Evolutionary conservation across 176 grass and related monocot species (phyloP), one percentile per base, ranked within the genome.

Genomic region (Miscanthus lutarioriparius): DNA sequence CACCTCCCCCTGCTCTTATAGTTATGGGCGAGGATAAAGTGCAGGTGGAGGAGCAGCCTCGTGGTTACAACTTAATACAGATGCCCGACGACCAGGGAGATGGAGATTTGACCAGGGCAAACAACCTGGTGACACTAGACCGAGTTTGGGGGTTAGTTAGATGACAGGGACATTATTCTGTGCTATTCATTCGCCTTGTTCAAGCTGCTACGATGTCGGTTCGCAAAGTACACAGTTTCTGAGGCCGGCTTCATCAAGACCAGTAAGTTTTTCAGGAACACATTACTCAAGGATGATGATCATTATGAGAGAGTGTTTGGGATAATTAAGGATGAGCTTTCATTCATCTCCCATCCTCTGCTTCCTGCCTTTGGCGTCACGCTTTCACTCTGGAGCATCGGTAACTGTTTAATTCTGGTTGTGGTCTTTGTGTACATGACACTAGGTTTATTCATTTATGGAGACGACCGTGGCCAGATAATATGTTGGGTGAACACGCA

Each of bases 21-120:
- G 67, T 69, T 4, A n/a, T 39, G 9, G 36, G 36, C 2, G 20
- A 70, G 10, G 20, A 20, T 22, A 39, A 10, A 4, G 32, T 69
- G 33, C 0, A 69, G 3, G 35, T 36, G 17, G 65, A 36, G 32
- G 1, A 67, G 16, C 65, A 64, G 10, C 61, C 54, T 2, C 54
- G 35, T 35, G 64, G 64, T 15, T 65, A 16, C 13, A 32, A 2
- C 63, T 65, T 65, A 10, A n/a, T n/a, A 58, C 1, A n/a, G 3
- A 45, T 14, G 43, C 43, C 43, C 26, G 6, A 30, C 5, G 12
- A 7, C 10, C 62, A 13, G 0, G 14, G 27, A 16, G 9, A 16
- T 7, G 1, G 5, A 6, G 5, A 4, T n/a, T n/a, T 2, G 10
- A 14, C 10, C 0, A 37, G 1, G 2, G 8, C 2, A 7, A 26